Base-by-base conservation (phyloP, 108 stramenopile species). In the Nannochloropsis oceanica region DNA sequence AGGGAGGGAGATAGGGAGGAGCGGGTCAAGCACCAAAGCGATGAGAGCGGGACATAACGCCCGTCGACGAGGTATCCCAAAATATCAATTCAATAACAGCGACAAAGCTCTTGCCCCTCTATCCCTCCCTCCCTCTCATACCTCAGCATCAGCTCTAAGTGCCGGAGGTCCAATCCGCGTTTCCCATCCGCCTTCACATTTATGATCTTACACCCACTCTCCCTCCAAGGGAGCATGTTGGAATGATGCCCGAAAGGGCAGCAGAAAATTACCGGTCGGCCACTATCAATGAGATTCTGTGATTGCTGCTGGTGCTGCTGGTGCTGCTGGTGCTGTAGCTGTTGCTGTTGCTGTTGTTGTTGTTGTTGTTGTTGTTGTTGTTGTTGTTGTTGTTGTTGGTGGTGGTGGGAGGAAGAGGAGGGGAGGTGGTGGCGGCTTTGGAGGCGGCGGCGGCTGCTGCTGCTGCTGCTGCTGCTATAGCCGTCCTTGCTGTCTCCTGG, bases 181-280 rank as follows among this genome's bases (percentile, higher is more conserved):
- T 27, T 11, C 12, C 27, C 27, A 13, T 82, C 27, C 26, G 12
- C 18, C 12, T 0, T 12, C 14, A 92, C 43, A 11, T 44, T 81
- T 25, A 91, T 46, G 27, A 92, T 90, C 42, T 92, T 90, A 7
- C 88, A 91, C 46, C 82, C 90, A 73, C 89, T 92, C 91, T 99
- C 98, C 84, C 97, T 87, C 97, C 97, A 99, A 5, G 97, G 97
- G 10, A 99, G 85, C 43, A 99, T 85, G 88, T 97, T 98, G 82
- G 95, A 96, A 86, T 99, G 99, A 89, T 99, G 99, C 90, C 96
- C 97, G 82, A 94, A 97, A 13, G 97, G 96, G 11, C 97, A 95
- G 26, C 95, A 91, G 87, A 99, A 94, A 22, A 98, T 93, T 3
- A 97, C 91, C 0, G 89, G 89, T 11, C 80, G 83, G 73, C 43